phyloP scores from a whole-genome alignment of 2,329 filamentous ascomycete species.

The Chalaropsis thielavioides region DNA sequence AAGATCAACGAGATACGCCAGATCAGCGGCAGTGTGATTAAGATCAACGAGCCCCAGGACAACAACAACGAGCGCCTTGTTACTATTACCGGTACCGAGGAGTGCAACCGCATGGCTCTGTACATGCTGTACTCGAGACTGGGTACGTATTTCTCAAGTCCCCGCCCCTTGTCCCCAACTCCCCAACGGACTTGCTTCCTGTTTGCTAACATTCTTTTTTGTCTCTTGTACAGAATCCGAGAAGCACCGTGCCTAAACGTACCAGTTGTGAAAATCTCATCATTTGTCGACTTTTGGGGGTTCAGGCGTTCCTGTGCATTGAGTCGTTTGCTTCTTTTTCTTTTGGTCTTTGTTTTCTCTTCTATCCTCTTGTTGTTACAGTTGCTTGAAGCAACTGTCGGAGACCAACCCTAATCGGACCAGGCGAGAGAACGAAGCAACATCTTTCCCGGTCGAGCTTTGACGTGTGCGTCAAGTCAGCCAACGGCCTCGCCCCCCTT shows the following conservation, averaged over 20 bases:
- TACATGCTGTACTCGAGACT: constrained; percentile 98
- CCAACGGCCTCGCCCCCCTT: neutral
- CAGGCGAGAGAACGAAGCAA: neutral
- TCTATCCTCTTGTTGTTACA: neutral
- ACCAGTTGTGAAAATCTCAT: neutral
- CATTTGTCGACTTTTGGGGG: constrained; percentile 10
- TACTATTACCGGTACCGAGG: constrained; percentile 91
- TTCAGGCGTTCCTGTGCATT: constrained; percentile 17
- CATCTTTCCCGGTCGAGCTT: neutral
- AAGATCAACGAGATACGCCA: constrained; percentile 99
- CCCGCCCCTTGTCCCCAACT: too few relatives aligned
- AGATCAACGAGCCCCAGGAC: constrained; percentile 98
- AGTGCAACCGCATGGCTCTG: constrained; percentile 98
- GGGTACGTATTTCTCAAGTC: constrained; percentile 41
- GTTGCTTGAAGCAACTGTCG: neutral
- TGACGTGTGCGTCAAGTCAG: neutral
- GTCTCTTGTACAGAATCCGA: constrained; percentile 29
- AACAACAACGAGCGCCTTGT: constrained; percentile 97
- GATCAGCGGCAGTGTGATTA: constrained; percentile 93
- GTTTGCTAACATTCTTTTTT: neutral
- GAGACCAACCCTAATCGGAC: neutral
- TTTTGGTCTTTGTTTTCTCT: neutral
- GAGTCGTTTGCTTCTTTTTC: constrained; percentile 13
- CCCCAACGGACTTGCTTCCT: neutral
- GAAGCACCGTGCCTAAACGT: constrained; percentile 30